Evolutionary conservation across 176 grass and related monocot species (phyloP), one percentile per base, ranked within the genome.

Genomic region (Carex cristatella): DNA sequence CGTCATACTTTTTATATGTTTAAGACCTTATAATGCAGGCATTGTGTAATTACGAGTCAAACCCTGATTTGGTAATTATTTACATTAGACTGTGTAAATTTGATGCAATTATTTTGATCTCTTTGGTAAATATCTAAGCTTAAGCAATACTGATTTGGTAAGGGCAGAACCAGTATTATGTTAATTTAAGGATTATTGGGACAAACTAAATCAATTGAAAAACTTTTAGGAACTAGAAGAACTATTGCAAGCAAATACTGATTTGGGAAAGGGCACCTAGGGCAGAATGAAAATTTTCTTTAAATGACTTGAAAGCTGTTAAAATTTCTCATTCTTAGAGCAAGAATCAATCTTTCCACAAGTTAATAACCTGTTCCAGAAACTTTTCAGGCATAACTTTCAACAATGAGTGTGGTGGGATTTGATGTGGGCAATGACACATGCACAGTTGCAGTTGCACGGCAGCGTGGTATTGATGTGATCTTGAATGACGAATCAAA

Each of bases 401-500:
- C 54, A 69, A 91, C 85, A 76, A 98, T 98, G 95, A 98, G 95
- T 57, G 95, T 98, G 37, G 92, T 93, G 10, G 95, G 95, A 13
- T 95, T 95, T 69, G 95, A 98, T 46, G 32, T 98, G 0, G 95
- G 95, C 15, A 98, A 95, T 46, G 91, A 94, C 83, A 98, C 89
- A 69, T 91, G 89, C 91, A 94, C 91, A 64, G 91, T 98, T 7
- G 95, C 89, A 0, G 93, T 98, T 2, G 93, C 95, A 7, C 88
- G 95, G 87, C 95, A 94, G 75, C 89, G 95, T 1, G 95, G 93
- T 16, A 94, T 98, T 28, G 95, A 98, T 32, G 92, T 98, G 53
- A 91, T 95, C 2, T 91, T 98, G 82, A 98, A 98, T 27, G 92
- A 98, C 76, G 95, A 95, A 81, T 98, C 93, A 46, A 98, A 94